Evolutionary conservation across 1,284 basidiomycete species (phyloP).

Genomic region (Ganoderma resinaceum): DNA sequence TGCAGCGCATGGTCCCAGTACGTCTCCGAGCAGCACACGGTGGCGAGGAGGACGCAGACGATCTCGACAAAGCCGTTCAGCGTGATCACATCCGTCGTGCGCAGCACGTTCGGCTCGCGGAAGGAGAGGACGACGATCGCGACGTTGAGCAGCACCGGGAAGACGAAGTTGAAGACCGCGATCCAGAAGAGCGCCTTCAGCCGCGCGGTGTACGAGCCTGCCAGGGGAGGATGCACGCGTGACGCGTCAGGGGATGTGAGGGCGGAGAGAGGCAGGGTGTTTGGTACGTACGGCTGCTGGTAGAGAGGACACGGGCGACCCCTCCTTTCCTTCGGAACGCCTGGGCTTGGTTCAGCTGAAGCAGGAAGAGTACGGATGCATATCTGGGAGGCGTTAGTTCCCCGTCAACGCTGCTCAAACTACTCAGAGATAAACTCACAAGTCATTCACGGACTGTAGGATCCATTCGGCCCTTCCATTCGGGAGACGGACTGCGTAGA

Average conservation of each 20-base stretch:
- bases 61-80: conserved; percentile 31
- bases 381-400: neutral
- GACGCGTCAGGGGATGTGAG: conserved; percentile 17
- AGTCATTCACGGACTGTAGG: conserved; percentile 37
- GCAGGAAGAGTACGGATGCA: neutral
- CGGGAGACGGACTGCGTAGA: neutral
- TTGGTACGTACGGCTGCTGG: neutral
- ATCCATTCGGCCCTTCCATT: conserved; percentile 36
- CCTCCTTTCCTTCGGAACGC: neutral
- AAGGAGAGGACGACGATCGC: conserved; percentile 29
- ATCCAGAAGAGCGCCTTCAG: conserved; percentile 39
- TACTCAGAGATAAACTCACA: conserved; percentile 18
- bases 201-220: conserved; percentile 7
- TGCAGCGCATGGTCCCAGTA: neutral
- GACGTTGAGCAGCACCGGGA: conserved; percentile 39
- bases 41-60: conserved; percentile 30
- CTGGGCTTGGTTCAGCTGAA: neutral
- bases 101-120: conserved; percentile 11
- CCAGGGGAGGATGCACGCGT: neutral
- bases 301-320: neutral
- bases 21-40: neutral
- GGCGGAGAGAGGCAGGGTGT: neutral
- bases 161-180: conserved; percentile 39
- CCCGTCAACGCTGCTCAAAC: no score
- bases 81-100: conserved; percentile 24